Evolutionary conservation across 805 yeast species (phyloP), one percentile per base, ranked within the genome.

Genomic region (Candida rishiriensis): DNA sequence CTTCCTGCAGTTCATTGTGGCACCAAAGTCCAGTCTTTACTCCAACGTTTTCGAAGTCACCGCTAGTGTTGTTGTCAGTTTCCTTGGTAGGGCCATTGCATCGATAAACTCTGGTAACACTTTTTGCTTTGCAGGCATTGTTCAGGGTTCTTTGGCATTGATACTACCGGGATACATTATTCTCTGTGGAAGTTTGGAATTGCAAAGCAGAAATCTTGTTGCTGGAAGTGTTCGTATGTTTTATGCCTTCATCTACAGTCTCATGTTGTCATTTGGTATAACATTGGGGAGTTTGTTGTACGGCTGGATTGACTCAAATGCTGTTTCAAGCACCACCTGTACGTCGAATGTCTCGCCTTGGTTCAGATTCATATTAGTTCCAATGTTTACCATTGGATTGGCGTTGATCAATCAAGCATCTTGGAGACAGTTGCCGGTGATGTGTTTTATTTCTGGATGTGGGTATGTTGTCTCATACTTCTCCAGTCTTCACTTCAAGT

Each of bases 171-270:
- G 98, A 0, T 91, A 89, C 60, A 88, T 90, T 50, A 89, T 91
- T 64, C 66, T 91, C 17, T 85, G 95, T 68, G 98, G 98, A 2
- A 86, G 97, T 0, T 67, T 91, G 44, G 98, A 91, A 57, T 68
- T 91, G 36, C 98, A 91, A 65, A 83, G 95, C 12, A 75, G 91
- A 59, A 91, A 88, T 55, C 60, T 91, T 39, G 96, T 91, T 21
- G 95, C 97, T 0, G 98, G 98, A 0, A 75, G 96, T 1, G 97
- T 91, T 41, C 72, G 98, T 61, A 91, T 91, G 97, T 90, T 91
- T 61, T 91, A 91, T 64, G 97, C 98, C 10, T 83, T 90, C 54
- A 88, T 91, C 38, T 91, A 91, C 60, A 89, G 97, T 3, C 65
- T 90, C 51, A 88, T 90, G 66, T 71, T 90, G 41, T 93, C 96